Evolutionary conservation across 2,329 filamentous ascomycete genomes (phyloP).

Genomic region (Aspergillus pseudoglaucus): DNA sequence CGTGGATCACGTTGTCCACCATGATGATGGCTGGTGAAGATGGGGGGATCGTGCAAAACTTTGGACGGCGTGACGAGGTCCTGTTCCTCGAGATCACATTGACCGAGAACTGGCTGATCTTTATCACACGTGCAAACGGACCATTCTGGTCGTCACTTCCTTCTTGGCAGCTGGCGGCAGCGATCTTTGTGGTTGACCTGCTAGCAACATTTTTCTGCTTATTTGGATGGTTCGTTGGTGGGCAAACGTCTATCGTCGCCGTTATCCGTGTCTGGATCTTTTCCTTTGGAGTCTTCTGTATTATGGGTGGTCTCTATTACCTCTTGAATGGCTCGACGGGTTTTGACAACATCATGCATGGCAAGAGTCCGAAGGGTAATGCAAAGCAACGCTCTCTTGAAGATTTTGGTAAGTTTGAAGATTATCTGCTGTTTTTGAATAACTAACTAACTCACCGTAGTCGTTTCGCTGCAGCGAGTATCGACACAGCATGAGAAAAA

Average conservation of each 20-base stretch:
- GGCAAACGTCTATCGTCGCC: slow-evolving; percentile 69
- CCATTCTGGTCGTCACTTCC: slow-evolving; percentile 87
- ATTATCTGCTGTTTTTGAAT: not conserved
- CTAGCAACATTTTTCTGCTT: slow-evolving; percentile 78
- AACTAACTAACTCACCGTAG: slow-evolving; percentile 51
- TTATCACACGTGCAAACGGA: slow-evolving; percentile 89
- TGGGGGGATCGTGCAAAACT: slow-evolving; percentile 85
- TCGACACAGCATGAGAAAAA: slow-evolving; percentile 87
- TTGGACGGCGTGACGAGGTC: slow-evolving; percentile 72
- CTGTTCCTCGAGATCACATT: slow-evolving; percentile 86
- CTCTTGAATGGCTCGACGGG: slow-evolving; percentile 71
- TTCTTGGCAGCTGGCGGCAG: slow-evolving; percentile 74
- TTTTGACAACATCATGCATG: slow-evolving; percentile 91
- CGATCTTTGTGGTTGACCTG: slow-evolving; percentile 75
- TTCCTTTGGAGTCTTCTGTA: slow-evolving; percentile 81
- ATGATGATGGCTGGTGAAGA: slow-evolving; percentile 63
- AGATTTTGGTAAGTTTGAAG: slow-evolving; percentile 68
- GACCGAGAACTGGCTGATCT: slow-evolving; percentile 94
- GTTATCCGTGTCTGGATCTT: slow-evolving; percentile 88
- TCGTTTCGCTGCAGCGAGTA: slow-evolving; percentile 82
- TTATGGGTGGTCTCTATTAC: slow-evolving; percentile 73
- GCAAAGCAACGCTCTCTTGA: slow-evolving; percentile 76
- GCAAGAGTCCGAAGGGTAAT: slow-evolving; percentile 74
- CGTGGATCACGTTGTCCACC: slow-evolving; percentile 83
- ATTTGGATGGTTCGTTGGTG: slow-evolving; percentile 72